Conservation (phyloP, 108 stramenopile species). For the Cyclotella kingstonii region DNA sequence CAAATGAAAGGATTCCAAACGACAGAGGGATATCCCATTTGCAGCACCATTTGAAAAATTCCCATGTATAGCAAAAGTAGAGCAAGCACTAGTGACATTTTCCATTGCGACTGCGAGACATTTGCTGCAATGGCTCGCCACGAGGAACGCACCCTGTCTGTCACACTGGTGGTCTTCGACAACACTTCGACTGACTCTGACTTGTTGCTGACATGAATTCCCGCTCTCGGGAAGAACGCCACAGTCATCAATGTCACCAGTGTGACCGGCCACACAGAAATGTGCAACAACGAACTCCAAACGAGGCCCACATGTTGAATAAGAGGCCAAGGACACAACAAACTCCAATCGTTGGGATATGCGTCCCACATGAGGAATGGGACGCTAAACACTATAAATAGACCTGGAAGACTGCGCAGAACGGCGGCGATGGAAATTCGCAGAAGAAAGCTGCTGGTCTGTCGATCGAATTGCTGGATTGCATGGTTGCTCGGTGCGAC, state of each 20-base stretch:
- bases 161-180: no score
- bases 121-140: conserved; percentile 6
- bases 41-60: conserved; percentile 27
- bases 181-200: no score
- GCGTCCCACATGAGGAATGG: conserved; percentile 27
- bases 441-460: no score
- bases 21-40: conserved; percentile 30
- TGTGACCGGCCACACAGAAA: conserved; percentile 32
- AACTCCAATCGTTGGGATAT: conserved; percentile 20
- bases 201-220: conserved; percentile 1
- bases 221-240: conserved; percentile 14
- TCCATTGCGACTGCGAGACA: conserved; percentile 35
- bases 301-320: conserved; percentile 28
- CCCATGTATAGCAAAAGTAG: conserved; percentile 7
- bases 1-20: conserved; percentile 45
- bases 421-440: no score
- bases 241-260: not conserved
- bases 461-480: no score
- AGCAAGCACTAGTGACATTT: conserved; percentile 28
- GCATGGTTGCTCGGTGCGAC: no score
- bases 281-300: conserved; percentile 32
- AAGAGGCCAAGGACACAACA: not conserved
- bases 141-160: not conserved
- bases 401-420: no score
- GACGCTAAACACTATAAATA: not conserved